Evolutionary conservation across 768 basidiomycete species (phyloP).

Genomic region (Cystobasidium tubakii): DNA sequence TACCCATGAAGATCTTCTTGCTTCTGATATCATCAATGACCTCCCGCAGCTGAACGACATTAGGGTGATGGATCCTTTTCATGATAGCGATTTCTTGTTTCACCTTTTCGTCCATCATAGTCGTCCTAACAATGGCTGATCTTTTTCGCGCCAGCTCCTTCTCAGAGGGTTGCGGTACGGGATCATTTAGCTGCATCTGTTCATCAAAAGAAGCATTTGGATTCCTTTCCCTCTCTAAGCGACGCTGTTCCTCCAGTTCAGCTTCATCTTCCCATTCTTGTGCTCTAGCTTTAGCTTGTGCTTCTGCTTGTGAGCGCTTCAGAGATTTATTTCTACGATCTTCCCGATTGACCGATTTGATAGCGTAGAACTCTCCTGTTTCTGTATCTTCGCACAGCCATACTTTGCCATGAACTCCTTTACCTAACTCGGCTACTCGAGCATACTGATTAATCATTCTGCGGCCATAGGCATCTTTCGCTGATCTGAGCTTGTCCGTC

Average conservation of each 20-base stretch:
- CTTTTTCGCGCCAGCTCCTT: constrained; percentile 37
- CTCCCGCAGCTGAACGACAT: constrained; percentile 61
- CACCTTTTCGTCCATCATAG: constrained; percentile 46
- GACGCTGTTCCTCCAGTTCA: not conserved
- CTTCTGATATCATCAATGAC: constrained; percentile 87
- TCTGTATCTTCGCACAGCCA: constrained; percentile 58
- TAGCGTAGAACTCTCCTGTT: constrained; percentile 46
- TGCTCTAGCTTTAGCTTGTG: constrained; percentile 15
- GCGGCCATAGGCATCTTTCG: constrained; percentile 42
- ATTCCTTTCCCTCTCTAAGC: constrained; percentile 1
- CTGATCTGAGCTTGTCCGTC: constrained; percentile 28
- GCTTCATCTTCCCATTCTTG: constrained; percentile 35
- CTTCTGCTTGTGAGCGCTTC: constrained; percentile 44
- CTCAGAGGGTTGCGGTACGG: not conserved
- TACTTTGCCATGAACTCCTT: constrained; percentile 85
- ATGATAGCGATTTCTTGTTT: constrained; percentile 61
- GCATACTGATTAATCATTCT: constrained; percentile 71
- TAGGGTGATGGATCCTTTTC: constrained; percentile 35
- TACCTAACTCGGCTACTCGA: constrained; percentile 68
- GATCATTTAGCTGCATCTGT: constrained; percentile 27
- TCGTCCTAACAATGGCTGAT: not conserved
- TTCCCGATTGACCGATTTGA: constrained; percentile 40
- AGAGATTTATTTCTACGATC: constrained; percentile 37
- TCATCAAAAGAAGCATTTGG: constrained; percentile 6
- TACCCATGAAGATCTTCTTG: constrained; percentile 89